Evolutionary conservation across 192 early-diverging fungal species (phyloP).

Genomic region (Entrophospora sp.): DNA sequence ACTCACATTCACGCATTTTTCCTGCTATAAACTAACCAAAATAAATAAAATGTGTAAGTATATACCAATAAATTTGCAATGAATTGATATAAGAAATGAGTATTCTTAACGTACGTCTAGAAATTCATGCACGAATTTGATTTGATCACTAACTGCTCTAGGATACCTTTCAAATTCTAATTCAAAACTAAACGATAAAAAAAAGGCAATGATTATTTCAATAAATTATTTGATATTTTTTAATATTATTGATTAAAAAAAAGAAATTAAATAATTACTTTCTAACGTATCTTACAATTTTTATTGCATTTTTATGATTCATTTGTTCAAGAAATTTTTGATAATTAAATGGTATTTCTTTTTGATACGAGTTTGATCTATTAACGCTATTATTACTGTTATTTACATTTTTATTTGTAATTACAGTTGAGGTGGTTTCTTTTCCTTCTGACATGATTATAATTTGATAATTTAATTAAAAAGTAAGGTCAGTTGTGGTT

Average conservation of each 20-base stretch:
- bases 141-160: conserved; percentile 68
- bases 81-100: background rate
- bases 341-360: conserved; percentile 56
- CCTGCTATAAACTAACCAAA: conserved; percentile 53
- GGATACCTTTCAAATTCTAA: conserved; percentile 61
- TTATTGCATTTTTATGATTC: conserved; percentile 46
- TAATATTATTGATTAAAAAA: background rate
- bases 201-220: background rate
- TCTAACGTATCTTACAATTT: conserved; percentile 39
- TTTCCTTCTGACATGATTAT: too few relatives aligned
- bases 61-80: background rate
- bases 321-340: conserved; percentile 68
- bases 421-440: too few relatives aligned
- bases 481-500: too few relatives aligned
- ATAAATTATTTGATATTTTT: background rate
- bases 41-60: background rate
- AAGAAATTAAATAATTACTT: background rate
- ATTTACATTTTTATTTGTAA: too few relatives aligned
- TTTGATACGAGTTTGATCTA: too few relatives aligned
- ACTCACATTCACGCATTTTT: conserved; percentile 62
- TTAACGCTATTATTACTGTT: too few relatives aligned
- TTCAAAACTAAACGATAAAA: conserved; percentile 65
- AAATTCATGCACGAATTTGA: conserved; percentile 68
- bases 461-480: too few relatives aligned
- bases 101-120: conserved; percentile 37